These are phyloP conservation scores for Diaporthe vexans DNA, from an alignment of 2,329 filamentous ascomycete species.

Conservation along the genomic window DNA sequence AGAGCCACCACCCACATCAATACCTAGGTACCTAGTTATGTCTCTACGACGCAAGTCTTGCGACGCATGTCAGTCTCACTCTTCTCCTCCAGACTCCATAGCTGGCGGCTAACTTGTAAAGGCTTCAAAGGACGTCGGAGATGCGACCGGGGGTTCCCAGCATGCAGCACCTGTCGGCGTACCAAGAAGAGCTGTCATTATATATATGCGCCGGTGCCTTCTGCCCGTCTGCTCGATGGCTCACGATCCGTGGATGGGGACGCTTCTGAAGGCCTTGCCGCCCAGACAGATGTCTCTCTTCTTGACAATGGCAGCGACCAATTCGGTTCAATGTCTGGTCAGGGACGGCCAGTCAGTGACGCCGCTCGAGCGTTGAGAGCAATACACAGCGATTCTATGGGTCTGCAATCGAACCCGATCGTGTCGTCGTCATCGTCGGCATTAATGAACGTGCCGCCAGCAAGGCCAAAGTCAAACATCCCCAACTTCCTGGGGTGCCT, in stretches of 20 bases:
- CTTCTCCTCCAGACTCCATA: no score
- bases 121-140: constrained; percentile 6
- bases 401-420: no score
- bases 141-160: not conserved
- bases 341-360: not conserved
- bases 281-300: not conserved
- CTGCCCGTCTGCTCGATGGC: not conserved
- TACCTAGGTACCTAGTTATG: not conserved
- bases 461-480: not conserved
- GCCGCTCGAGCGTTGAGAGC: no score
- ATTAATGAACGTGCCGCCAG: not conserved
- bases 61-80: not conserved
- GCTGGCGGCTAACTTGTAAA: no score
- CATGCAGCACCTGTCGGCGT: constrained; percentile 5
- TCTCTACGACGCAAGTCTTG: constrained; percentile 11
- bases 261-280: not conserved
- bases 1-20: not conserved
- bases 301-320: not conserved
- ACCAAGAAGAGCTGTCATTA: constrained; percentile 19
- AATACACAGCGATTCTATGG: no score
- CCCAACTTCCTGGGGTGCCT: constrained; percentile 21
- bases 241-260: not conserved
- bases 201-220: constrained; percentile 1
- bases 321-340: not conserved
- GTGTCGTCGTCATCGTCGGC: not conserved